Evolutionary conservation across 306 rosid species (phyloP).

Genomic region (Sicyos baderoa): DNA sequence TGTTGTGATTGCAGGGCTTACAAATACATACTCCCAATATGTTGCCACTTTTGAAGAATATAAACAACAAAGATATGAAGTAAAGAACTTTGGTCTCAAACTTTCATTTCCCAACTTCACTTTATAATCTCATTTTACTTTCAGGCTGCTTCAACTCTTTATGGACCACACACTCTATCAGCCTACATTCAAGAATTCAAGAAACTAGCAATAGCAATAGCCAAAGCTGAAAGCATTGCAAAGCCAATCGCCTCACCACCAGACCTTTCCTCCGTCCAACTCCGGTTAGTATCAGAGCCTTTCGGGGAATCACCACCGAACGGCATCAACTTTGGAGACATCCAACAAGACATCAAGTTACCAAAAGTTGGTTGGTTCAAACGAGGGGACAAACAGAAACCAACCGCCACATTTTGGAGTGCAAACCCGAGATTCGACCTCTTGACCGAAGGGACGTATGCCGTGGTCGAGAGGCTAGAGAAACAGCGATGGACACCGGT

Average conservation of each 20-base stretch:
- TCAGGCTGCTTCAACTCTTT: constrained; percentile 81
- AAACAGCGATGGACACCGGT: constrained; percentile 44
- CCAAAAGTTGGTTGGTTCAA: constrained; percentile 46
- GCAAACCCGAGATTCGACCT: constrained; percentile 68
- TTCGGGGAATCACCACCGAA: constrained; percentile 41
- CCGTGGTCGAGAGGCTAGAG: constrained; percentile 56
- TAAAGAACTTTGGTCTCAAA: constrained; percentile 14
- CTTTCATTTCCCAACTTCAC: background rate
- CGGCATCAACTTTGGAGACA: constrained; percentile 51
- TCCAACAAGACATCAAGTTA: constrained; percentile 44
- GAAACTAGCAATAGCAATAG: constrained; percentile 64
- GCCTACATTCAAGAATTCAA: constrained; percentile 78
- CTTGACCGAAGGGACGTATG: constrained; percentile 71
- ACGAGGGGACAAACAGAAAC: constrained; percentile 40
- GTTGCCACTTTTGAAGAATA: constrained; percentile 73
- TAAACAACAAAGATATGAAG: constrained; percentile 70
- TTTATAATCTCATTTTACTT: background rate
- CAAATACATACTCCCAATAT: constrained; percentile 78
- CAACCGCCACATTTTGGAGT: constrained; percentile 62
- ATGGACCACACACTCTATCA: constrained; percentile 80
- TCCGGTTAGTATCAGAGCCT: constrained; percentile 29
- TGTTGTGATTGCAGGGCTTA: constrained; percentile 66
- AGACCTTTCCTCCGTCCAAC: constrained; percentile 51
- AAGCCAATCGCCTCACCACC: constrained; percentile 48
- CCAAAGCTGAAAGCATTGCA: constrained; percentile 32